phyloP scores from a whole-genome alignment of 805 yeast genomes.

The Yarrowia sp. region DNA sequence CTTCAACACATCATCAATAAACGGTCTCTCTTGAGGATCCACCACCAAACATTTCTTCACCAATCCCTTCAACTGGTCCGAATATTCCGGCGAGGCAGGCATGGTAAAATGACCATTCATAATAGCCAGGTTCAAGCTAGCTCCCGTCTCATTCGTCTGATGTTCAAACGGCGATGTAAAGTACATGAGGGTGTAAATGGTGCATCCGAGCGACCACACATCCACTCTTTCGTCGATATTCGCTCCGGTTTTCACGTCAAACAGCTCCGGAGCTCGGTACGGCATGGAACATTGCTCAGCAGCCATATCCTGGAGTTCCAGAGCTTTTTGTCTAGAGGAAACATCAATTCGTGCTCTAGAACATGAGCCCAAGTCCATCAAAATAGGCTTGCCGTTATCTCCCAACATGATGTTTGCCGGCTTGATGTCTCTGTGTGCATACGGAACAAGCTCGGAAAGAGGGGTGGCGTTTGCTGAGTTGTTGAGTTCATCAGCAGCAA shows the following conservation, averaged over 20 bases:
- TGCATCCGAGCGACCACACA: slow-evolving; percentile 90
- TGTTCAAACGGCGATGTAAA: slow-evolving; percentile 84
- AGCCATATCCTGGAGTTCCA: slow-evolving; percentile 74
- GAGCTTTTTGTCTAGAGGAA: slow-evolving; percentile 63
- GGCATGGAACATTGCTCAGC: slow-evolving; percentile 84
- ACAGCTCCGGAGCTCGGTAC: slow-evolving; percentile 85
- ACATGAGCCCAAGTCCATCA: slow-evolving; percentile 84
- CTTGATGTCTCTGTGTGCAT: slow-evolving; percentile 82
- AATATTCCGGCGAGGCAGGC: slow-evolving; percentile 54
- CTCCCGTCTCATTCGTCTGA: slow-evolving; percentile 77
- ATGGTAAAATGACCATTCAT: slow-evolving; percentile 60
- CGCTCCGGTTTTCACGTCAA: slow-evolving; percentile 70
- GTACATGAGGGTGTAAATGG: slow-evolving; percentile 73
- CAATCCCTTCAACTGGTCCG: slow-evolving; percentile 54
- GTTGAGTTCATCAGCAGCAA: slow-evolving; percentile 35
- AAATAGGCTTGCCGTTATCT: slow-evolving; percentile 69
- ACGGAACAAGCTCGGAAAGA: slow-evolving; percentile 58
- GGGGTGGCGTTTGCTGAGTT: slow-evolving; percentile 49
- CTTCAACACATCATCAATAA: slow-evolving; percentile 44
- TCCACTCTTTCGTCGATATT: slow-evolving; percentile 71
- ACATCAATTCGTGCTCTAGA: slow-evolving; percentile 57
- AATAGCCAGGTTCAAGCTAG: slow-evolving; percentile 74
- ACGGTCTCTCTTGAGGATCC: slow-evolving; percentile 62
- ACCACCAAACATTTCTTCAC: slow-evolving; percentile 61
- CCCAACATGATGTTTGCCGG: slow-evolving; percentile 87